Evolutionary conservation across 2,329 filamentous ascomycete genomes (phyloP).

Genomic region (Phialophora expanda): DNA sequence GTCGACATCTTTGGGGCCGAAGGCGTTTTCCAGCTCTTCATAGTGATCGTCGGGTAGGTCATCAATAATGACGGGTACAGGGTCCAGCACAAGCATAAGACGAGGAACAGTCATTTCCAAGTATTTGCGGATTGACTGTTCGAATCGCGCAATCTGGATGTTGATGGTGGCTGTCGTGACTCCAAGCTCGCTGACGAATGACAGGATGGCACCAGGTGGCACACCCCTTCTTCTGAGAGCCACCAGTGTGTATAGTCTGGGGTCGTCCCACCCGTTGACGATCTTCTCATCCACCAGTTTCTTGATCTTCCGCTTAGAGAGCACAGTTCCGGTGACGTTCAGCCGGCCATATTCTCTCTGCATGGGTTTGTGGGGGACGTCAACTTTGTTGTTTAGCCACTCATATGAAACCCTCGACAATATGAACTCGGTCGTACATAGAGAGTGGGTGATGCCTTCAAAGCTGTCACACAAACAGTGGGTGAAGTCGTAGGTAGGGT

Average conservation of each 20-base stretch:
- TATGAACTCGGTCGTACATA: constrained; percentile 93
- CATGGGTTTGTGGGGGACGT: constrained; percentile 82
- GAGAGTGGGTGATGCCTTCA: constrained; percentile 86
- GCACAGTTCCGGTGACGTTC: constrained; percentile 81
- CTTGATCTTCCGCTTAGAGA: constrained; percentile 83
- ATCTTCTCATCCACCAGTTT: constrained; percentile 77
- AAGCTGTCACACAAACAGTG: constrained; percentile 92
- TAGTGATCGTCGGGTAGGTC: constrained; percentile 72
- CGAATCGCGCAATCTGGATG: constrained; percentile 82
- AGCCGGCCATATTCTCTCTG: constrained; percentile 82
- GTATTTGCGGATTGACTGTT: constrained; percentile 82
- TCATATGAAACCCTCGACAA: constrained; percentile 86
- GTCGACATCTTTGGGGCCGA: constrained; percentile 76
- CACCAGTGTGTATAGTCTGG: constrained; percentile 84
- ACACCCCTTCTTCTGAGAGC: constrained; percentile 82
- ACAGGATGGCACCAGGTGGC: constrained; percentile 83
- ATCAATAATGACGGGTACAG: constrained; percentile 80
- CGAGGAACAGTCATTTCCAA: constrained; percentile 87
- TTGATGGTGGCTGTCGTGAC: constrained; percentile 81
- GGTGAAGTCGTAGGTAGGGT: constrained; percentile 92
- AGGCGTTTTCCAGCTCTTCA: constrained; percentile 72
- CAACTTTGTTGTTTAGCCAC: constrained; percentile 81
- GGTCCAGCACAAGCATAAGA: constrained; percentile 87
- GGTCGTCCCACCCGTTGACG: constrained; percentile 90
- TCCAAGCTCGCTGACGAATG: constrained; percentile 88